phyloP scores from a whole-genome alignment of 306 rosid species.

The Casuarina equisetifolia region DNA sequence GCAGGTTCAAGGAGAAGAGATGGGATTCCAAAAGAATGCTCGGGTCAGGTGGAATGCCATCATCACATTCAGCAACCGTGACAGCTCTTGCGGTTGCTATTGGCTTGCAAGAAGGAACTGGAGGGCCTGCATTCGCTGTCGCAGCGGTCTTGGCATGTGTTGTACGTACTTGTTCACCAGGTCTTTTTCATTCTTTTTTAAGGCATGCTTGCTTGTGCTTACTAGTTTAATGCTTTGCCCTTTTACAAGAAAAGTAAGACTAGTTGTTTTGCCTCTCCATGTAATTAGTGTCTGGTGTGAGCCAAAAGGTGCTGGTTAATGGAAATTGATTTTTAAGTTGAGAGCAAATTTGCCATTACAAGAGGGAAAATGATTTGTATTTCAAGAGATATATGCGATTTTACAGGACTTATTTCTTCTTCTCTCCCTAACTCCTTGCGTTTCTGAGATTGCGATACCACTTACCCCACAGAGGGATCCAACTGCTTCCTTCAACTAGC shows the following conservation, averaged over 20 bases:
- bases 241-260: neutral
- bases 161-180: slow-evolving; percentile 46
- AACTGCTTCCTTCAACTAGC: no score
- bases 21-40: slow-evolving; percentile 91
- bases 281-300: no score
- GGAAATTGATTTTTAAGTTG: no score
- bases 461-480: no score
- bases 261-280: no score
- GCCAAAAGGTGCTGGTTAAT: no score
- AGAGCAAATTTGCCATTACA: no score
- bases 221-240: slow-evolving; percentile 1
- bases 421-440: no score
- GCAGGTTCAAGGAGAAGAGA: slow-evolving; percentile 84
- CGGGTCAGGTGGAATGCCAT: slow-evolving; percentile 92
- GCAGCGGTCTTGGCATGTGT: slow-evolving; percentile 80
- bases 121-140: slow-evolving; percentile 71
- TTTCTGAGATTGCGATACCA: no score
- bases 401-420: no score
- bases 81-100: slow-evolving; percentile 72
- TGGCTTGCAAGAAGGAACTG: slow-evolving; percentile 69
- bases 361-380: no score
- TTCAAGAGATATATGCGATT: no score
- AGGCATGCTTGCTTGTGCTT: slow-evolving; percentile 6
- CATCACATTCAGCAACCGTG: slow-evolving; percentile 90
- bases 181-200: slow-evolving; percentile 8